Percentiles rank a stretch among this genome's conserved stretches.
These are phyloP conservation scores for Gynandropsis gynandra DNA, from an alignment of 345 rosid species.

Conservation along the genomic window DNA sequence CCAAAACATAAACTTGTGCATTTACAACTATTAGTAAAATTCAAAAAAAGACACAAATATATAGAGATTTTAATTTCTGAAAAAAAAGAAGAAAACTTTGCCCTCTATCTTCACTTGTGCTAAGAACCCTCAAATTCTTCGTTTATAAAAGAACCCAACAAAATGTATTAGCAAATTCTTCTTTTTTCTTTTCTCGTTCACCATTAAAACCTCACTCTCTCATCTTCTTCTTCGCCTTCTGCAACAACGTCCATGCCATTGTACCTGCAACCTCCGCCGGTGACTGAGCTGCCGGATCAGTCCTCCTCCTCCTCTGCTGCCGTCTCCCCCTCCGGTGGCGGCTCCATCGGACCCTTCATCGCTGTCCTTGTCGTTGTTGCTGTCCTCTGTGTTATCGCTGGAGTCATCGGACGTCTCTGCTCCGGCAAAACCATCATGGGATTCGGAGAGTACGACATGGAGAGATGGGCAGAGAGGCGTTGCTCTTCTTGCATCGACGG, in stretches of 20 bases:
- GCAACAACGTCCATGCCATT: conserved; percentile 34
- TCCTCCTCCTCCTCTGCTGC: conserved; percentile 20
- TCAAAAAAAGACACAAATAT: too few relatives aligned
- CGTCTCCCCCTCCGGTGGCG: conserved; percentile 23
- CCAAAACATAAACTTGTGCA: too few relatives aligned
- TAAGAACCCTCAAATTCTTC: too few relatives aligned
- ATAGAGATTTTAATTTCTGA: too few relatives aligned
- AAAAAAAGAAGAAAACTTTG: too few relatives aligned
- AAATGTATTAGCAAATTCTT: too few relatives aligned
- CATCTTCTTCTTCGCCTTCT: not conserved
- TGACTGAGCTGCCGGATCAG: conserved; percentile 26
- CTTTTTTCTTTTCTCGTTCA: conserved; percentile 6
- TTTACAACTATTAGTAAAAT: too few relatives aligned
- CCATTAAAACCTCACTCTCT: not conserved
- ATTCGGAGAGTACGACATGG: conserved; percentile 52
- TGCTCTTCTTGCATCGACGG: conserved; percentile 75
- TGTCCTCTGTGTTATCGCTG: conserved; percentile 39
- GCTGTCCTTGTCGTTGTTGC: conserved; percentile 44
- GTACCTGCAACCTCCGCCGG: conserved; percentile 40
- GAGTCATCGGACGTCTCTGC: conserved; percentile 63
- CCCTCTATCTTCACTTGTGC: too few relatives aligned
- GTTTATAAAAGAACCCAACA: too few relatives aligned
- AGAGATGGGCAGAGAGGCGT: conserved; percentile 63
- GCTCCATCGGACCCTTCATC: conserved; percentile 46
- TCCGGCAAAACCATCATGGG: conserved; percentile 59